A percentile compares a stretch with the other conserved stretches of the same genome.
Evolutionary conservation across 2,329 filamentous ascomycete species (phyloP).

Genomic region (Lasiodiplodia hormozganensis): DNA sequence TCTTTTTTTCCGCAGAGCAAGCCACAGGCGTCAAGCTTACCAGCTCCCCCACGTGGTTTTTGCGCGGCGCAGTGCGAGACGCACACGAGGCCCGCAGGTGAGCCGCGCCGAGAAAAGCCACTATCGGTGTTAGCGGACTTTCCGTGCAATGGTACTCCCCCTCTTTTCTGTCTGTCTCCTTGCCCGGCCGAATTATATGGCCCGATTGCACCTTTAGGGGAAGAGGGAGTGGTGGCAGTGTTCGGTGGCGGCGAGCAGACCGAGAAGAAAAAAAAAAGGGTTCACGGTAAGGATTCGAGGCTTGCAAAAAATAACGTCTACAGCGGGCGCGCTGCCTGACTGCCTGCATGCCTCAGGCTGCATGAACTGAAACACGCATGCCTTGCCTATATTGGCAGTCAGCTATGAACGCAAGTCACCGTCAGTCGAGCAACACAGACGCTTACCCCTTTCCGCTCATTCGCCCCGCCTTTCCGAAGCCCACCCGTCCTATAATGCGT

Average conservation of each 20-base stretch:
- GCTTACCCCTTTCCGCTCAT: not conserved
- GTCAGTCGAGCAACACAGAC: not conserved
- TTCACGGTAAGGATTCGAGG: too few species aligned
- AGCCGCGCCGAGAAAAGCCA: not conserved
- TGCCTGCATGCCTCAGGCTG: conserved; percentile 5
- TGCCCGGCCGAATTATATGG: not conserved
- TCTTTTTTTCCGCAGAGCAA: not conserved
- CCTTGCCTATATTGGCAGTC: not conserved
- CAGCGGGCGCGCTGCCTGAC: not conserved
- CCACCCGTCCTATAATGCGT: not conserved
- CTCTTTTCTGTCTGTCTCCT: not conserved
- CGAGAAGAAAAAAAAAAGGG: too few species aligned
- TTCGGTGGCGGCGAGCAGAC: too few species aligned
- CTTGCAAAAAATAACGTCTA: too few species aligned
- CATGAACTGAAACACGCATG: conserved; percentile 18
- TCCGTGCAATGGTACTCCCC: not conserved
- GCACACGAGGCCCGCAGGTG: not conserved
- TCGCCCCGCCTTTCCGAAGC: not conserved
- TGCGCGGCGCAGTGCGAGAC: not conserved
- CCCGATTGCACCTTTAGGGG: not conserved
- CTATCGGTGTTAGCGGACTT: not conserved
- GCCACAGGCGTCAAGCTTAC: conserved; percentile 16
- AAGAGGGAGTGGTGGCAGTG: too few species aligned
- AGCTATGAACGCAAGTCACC: conserved; percentile 4
- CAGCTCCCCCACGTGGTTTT: conserved; percentile 12